Conservation (phyloP, 306 rosid genomes). For the Malus sieversii region DNA sequence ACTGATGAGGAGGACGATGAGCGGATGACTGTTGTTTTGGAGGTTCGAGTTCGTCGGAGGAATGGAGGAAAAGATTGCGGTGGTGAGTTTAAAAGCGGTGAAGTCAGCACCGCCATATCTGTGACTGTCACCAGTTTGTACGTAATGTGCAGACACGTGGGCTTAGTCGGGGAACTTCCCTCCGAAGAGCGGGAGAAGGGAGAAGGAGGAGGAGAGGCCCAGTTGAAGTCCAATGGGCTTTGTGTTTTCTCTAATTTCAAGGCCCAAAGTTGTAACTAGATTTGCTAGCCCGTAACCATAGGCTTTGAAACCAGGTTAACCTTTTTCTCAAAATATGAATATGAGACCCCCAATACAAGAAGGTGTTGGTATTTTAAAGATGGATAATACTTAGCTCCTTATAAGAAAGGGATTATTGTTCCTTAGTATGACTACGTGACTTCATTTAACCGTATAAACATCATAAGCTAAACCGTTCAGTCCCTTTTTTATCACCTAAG, state of each 20-base stretch:
- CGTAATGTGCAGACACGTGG: not conserved
- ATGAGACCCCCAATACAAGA: too few species aligned
- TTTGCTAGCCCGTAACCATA: not conserved
- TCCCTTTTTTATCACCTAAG: too few species aligned
- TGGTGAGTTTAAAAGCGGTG: not conserved
- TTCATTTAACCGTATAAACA: not conserved
- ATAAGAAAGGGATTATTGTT: not conserved
- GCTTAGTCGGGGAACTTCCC: not conserved
- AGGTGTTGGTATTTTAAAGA: too few species aligned
- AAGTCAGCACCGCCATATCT: conserved; percentile 5
- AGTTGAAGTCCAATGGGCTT: not conserved
- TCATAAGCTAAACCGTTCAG: too few species aligned
- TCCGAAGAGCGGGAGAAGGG: too few species aligned
- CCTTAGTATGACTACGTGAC: not conserved
- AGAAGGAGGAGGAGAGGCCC: not conserved
- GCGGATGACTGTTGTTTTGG: not conserved
- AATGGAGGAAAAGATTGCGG: conserved; percentile 3
- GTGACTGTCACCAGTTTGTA: not conserved
- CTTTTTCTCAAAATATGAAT: too few species aligned
- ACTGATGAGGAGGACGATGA: conserved; percentile 3
- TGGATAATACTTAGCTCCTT: not conserved
- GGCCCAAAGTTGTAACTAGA: not conserved
- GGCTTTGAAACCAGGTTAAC: not conserved
- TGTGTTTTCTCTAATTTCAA: not conserved
- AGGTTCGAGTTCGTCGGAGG: conserved; percentile 14